Evolutionary conservation across 352 stramenopile species (phyloP).

Genomic region (Pythium scleroteichum): DNA sequence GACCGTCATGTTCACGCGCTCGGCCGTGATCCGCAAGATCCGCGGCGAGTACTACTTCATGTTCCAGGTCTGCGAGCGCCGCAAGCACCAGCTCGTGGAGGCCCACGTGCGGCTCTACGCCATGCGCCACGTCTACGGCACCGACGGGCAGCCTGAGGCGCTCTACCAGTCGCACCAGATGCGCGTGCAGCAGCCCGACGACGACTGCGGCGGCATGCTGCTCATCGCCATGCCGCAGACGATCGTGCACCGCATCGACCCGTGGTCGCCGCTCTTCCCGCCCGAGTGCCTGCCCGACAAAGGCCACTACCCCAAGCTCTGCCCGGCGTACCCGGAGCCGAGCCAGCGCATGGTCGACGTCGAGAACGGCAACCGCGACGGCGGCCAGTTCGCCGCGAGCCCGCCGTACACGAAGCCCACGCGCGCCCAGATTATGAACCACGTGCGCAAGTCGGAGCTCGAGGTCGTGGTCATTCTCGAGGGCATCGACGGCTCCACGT

Average conservation of each 20-base stretch:
- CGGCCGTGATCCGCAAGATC: conserved; percentile 87
- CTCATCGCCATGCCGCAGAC: conserved; percentile 83
- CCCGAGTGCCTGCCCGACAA: conserved; percentile 64
- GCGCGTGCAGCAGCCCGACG: conserved; percentile 87
- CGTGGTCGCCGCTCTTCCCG: conserved; percentile 81
- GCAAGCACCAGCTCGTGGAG: conserved; percentile 88
- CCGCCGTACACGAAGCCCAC: conserved; percentile 63
- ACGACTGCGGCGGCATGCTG: conserved; percentile 78
- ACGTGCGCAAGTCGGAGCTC: conserved; percentile 65
- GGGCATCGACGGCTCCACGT: conserved; percentile 83
- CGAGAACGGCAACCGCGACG: conserved; percentile 85
- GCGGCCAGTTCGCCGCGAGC: conserved; percentile 22
- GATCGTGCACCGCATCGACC: conserved; percentile 84
- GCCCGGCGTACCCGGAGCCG: conserved; percentile 66
- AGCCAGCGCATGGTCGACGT: conserved; percentile 73
- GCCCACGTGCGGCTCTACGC: conserved; percentile 83
- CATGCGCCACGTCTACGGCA: conserved; percentile 65
- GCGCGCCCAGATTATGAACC: conserved; percentile 66
- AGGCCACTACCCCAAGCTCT: conserved; percentile 52
- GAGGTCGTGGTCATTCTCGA: conserved; percentile 84
- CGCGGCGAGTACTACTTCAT: conserved; percentile 91
- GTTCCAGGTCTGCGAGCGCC: conserved; percentile 89
- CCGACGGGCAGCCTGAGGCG: conserved; percentile 47
- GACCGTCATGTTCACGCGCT: conserved; percentile 87
- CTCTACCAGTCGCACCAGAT: conserved; percentile 86